These are phyloP conservation scores for Dissophora ornata DNA, from an alignment of 192 early-diverging fungal genomes.

Conservation along the genomic window DNA sequence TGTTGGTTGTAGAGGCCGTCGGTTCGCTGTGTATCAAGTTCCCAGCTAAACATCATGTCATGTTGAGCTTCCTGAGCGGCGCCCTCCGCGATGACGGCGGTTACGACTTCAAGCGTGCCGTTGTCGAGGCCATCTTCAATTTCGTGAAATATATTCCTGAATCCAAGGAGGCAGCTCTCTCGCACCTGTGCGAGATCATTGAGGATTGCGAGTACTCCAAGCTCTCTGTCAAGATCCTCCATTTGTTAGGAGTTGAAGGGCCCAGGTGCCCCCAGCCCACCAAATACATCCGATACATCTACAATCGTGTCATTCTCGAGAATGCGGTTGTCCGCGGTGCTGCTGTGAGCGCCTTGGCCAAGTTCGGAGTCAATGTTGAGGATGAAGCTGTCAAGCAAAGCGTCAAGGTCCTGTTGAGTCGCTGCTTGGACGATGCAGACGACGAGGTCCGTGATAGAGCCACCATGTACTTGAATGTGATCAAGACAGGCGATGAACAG, in stretches of 20 bases:
- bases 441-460: conserved; percentile 99
- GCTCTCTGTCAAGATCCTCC: conserved; percentile 96
- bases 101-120: conserved; percentile 95
- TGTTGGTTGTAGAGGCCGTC: conserved; percentile 98
- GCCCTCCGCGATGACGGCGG: conserved; percentile 98
- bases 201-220: conserved; percentile 99
- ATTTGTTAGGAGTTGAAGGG: conserved; percentile 94
- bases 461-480: conserved; percentile 85
- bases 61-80: conserved; percentile 92
- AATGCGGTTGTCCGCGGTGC: conserved; percentile 96
- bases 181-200: conserved; percentile 98
- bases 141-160: conserved; percentile 94
- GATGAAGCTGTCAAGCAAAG: conserved; percentile 77
- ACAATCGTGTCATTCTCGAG: conserved; percentile 98
- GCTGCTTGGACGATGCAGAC: conserved; percentile 97
- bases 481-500: conserved; percentile 68
- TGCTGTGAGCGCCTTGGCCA: conserved; percentile 94
- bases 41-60: conserved; percentile 92
- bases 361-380: conserved; percentile 88
- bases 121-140: conserved; percentile 98
- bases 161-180: conserved; percentile 93
- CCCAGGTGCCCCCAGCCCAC: conserved; percentile 91
- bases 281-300: conserved; percentile 99
- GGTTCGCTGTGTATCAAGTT: conserved; percentile 97
- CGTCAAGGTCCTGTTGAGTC: conserved; percentile 87